A percentile compares a stretch with the other conserved stretches of the same genome.
These are phyloP conservation scores for Barnettozyma wickerhamii DNA, from an alignment of 805 yeast species.

Conservation along the genomic window DNA sequence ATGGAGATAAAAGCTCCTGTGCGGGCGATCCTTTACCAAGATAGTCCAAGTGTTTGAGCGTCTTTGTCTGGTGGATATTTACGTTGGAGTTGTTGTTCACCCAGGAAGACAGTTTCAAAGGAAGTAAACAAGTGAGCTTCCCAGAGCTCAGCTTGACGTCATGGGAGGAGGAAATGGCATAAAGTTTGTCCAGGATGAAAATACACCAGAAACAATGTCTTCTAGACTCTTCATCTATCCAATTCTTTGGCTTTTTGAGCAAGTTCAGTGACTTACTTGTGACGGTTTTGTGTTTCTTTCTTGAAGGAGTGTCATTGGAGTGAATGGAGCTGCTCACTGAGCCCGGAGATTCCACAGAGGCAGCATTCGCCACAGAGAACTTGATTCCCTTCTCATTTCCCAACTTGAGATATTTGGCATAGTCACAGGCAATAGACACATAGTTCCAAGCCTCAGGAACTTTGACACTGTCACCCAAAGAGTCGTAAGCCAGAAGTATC, in stretches of 20 bases:
- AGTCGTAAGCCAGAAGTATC: conserved; percentile 21
- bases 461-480: conserved; percentile 20
- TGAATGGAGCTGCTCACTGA: conserved; percentile 11
- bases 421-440: conserved; percentile 24
- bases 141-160: conserved; percentile 20
- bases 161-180: conserved; percentile 22
- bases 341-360: conserved; percentile 19
- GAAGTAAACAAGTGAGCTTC: conserved; percentile 17
- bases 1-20: not conserved
- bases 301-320: conserved; percentile 14
- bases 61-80: conserved; percentile 4
- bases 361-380: conserved; percentile 2
- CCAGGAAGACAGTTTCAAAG: conserved; percentile 18
- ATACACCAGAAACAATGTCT: conserved; percentile 26
- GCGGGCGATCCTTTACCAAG: conserved; percentile 6
- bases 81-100: conserved; percentile 4
- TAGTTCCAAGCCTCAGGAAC: conserved; percentile 26
- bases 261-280: conserved; percentile 17
- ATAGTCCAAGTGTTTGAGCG: conserved; percentile 5
- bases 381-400: conserved; percentile 15
- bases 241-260: conserved; percentile 17
- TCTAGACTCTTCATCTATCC: conserved; percentile 25
- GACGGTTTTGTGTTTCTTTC: conserved; percentile 16
- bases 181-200: conserved; percentile 21
- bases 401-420: conserved; percentile 21